Conservation (phyloP, 1,139 yeast species). For the Petasospora fabianii region DNA sequence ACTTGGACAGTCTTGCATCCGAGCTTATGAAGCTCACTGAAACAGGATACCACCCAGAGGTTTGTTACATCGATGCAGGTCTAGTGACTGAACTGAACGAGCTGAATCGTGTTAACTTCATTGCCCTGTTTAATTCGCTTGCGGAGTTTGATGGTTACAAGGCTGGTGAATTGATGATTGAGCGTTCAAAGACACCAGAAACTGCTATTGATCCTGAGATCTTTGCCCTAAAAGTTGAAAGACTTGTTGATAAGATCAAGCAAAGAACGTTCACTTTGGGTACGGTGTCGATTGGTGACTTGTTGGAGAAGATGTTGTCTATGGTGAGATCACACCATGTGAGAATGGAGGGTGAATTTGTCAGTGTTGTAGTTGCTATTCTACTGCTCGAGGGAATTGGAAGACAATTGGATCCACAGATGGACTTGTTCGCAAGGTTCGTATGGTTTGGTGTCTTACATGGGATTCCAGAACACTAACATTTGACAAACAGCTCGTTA, state of each 20-base stretch:
- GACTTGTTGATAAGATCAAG: constrained; percentile 75
- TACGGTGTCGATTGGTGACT: constrained; percentile 86
- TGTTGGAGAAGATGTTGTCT: constrained; percentile 76
- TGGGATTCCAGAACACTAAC: constrained; percentile 41
- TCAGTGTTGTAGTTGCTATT: constrained; percentile 90
- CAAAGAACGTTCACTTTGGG: constrained; percentile 90
- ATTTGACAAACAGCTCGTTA: constrained; percentile 52
- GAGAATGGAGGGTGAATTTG: constrained; percentile 95
- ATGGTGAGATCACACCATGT: constrained; percentile 96
- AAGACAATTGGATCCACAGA: constrained; percentile 84
- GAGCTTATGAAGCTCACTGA: constrained; percentile 48
- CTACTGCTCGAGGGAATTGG: constrained; percentile 91
- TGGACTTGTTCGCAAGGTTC: constrained; percentile 93
- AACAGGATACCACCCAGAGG: constrained; percentile 76
- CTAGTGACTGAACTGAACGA: constrained; percentile 85
- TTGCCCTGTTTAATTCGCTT: constrained; percentile 83
- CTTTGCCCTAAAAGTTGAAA: constrained; percentile 83
- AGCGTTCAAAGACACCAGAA: constrained; percentile 90
- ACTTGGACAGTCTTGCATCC: constrained; percentile 46
- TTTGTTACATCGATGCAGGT: constrained; percentile 91
- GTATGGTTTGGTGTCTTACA: constrained; percentile 57
- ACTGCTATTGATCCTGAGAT: constrained; percentile 81
- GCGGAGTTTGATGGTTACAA: constrained; percentile 90
- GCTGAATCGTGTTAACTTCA: constrained; percentile 73
- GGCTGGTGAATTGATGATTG: constrained; percentile 95